phyloP scores from a whole-genome alignment of 768 basidiomycete genomes.

The Kwoniella pini region DNA sequence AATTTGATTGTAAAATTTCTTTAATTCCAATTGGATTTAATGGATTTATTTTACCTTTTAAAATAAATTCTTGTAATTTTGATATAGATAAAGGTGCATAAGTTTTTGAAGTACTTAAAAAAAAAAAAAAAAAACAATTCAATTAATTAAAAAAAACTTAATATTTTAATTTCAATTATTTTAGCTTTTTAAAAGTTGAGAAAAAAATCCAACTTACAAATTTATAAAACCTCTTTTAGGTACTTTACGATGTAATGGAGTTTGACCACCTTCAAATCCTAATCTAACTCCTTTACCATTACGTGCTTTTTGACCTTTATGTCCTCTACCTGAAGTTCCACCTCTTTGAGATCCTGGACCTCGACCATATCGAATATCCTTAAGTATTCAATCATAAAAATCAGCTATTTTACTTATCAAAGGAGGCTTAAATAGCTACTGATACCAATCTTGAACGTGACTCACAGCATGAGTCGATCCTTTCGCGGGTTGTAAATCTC shows the following conservation, averaged over 20 bases:
- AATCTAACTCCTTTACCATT: conserved; percentile 79
- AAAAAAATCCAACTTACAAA: conserved; percentile 64
- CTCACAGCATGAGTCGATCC: conserved; percentile 43
- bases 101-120: conserved; percentile 66
- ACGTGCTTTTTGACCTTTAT: conserved; percentile 94
- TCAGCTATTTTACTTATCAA: no score
- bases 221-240: conserved; percentile 95
- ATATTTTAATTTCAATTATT: no score
- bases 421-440: no score
- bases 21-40: conserved; percentile 83
- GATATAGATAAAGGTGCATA: conserved; percentile 85
- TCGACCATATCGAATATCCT: conserved; percentile 70
- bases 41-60: conserved; percentile 75
- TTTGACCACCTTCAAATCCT: conserved; percentile 96
- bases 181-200: no score
- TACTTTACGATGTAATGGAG: conserved; percentile 82
- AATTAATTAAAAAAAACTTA: no score
- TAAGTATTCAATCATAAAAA: not conserved
- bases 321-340: conserved; percentile 87
- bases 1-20: conserved; percentile 79
- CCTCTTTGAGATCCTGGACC: conserved; percentile 90
- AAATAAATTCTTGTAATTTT: conserved; percentile 86
- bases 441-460: not conserved
- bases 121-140: not conserved
- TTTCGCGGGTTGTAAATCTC: conserved; percentile 39